Evolutionary conservation across 1,284 basidiomycete genomes (phyloP).

Genomic region (Xanthoconium separans): DNA sequence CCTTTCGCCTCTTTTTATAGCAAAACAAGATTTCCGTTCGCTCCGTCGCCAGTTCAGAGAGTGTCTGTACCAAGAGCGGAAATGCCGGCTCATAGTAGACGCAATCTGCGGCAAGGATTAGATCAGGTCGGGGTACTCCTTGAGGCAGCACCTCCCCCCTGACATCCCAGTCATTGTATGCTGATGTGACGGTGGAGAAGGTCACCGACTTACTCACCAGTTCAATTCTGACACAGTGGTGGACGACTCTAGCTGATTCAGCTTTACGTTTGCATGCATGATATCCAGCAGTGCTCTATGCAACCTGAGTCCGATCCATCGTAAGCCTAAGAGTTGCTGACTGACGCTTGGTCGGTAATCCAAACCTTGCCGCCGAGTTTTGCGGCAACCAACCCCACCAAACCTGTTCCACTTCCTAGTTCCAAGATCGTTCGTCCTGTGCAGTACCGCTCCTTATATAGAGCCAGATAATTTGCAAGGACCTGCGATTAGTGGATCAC

Average conservation of each 20-base stretch:
- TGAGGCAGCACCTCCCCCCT: conserved; percentile 57
- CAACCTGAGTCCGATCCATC: conserved; percentile 19
- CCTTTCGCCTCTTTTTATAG: conserved; percentile 93
- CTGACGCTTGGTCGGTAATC: conserved; percentile 90
- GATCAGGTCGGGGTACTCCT: conserved; percentile 49
- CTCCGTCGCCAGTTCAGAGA: conserved; percentile 60
- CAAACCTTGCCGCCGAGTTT: conserved; percentile 64
- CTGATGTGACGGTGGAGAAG: neutral
- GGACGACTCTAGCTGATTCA: conserved; percentile 57
- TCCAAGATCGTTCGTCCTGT: conserved; percentile 68
- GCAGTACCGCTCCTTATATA: conserved; percentile 50
- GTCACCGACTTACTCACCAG: conserved; percentile 51
- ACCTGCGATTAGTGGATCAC: conserved; percentile 48
- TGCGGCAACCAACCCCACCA: conserved; percentile 84
- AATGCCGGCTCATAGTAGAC: conserved; percentile 97
- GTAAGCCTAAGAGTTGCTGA: conserved; percentile 22
- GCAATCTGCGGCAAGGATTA: conserved; percentile 88
- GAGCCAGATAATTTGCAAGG: conserved; percentile 69
- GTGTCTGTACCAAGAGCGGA: conserved; percentile 80
- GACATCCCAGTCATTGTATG: conserved; percentile 8
- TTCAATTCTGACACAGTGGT: conserved; percentile 72
- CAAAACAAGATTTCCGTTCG: conserved; percentile 81
- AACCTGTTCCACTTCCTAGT: conserved; percentile 86
- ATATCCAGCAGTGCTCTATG: conserved; percentile 70
- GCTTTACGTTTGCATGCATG: conserved; percentile 67